Evolutionary conservation across 2,329 filamentous ascomycete species (phyloP).

Genomic region (Apiospora phragmitis): DNA sequence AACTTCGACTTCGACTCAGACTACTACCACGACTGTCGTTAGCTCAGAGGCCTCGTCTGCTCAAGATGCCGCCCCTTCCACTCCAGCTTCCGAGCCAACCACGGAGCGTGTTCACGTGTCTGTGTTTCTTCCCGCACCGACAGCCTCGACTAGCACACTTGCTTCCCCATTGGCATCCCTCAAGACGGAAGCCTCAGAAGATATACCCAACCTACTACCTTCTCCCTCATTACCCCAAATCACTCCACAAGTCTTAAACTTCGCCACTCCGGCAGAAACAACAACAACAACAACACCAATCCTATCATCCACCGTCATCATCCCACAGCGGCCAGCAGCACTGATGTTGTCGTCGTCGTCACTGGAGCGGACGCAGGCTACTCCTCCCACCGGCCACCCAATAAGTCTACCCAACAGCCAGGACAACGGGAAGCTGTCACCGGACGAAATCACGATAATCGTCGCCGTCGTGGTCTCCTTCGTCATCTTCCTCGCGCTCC

Average conservation of each 20-base stretch:
- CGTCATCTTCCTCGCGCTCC: background rate
- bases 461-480: background rate
- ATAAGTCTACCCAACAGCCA: background rate
- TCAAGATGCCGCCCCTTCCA: background rate
- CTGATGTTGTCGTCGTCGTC: background rate
- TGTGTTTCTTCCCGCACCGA: background rate
- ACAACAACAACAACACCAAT: background rate
- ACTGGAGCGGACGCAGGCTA: background rate
- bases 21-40: background rate
- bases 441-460: background rate
- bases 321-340: no score
- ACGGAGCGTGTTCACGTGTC: background rate
- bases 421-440: background rate
- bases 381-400: background rate
- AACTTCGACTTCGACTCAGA: background rate
- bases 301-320: background rate
- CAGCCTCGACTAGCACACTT: no score
- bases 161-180: background rate
- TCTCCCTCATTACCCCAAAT: background rate
- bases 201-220: no score
- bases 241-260: background rate
- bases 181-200: no score
- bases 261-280: background rate
- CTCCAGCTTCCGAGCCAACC: background rate
- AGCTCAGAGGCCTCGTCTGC: background rate